Conservation (phyloP, 2,329 filamentous ascomycete species). For the Aspergillus chevalieri region DNA sequence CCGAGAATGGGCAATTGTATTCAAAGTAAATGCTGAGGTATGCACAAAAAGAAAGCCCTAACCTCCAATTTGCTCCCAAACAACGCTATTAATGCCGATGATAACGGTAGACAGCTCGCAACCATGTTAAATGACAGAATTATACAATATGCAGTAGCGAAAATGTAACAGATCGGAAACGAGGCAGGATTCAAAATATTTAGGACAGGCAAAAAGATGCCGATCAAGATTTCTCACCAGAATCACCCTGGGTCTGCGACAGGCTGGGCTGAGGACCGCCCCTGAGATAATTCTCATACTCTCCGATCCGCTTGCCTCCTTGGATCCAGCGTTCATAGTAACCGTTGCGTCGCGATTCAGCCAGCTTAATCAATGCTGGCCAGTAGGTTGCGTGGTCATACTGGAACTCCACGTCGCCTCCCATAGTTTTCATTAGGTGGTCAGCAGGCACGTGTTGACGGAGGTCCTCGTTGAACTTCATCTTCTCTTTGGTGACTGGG, state of each 20-base stretch:
- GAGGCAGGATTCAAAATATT: no score
- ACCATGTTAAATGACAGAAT: no score
- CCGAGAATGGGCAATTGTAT: no score
- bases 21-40: no score
- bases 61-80: no score
- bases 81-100: no score
- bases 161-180: no score
- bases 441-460: constrained; percentile 69
- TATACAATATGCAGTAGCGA: no score
- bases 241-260: constrained; percentile 23
- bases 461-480: constrained; percentile 96
- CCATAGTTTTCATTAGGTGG: constrained; percentile 74
- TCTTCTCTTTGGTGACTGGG: constrained; percentile 84
- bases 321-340: constrained; percentile 67
- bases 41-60: no score
- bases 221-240: not conserved
- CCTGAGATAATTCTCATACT: constrained; percentile 79
- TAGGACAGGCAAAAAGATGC: not conserved
- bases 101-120: no score
- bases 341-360: constrained; percentile 57
- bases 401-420: constrained; percentile 77
- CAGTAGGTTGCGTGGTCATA: constrained; percentile 89
- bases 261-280: constrained; percentile 51
- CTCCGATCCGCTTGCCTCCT: constrained; percentile 74
- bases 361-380: constrained; percentile 72